Evolutionary conservation across 306 rosid species (phyloP).

Genomic region (Amphicarpaea edgeworthii): DNA sequence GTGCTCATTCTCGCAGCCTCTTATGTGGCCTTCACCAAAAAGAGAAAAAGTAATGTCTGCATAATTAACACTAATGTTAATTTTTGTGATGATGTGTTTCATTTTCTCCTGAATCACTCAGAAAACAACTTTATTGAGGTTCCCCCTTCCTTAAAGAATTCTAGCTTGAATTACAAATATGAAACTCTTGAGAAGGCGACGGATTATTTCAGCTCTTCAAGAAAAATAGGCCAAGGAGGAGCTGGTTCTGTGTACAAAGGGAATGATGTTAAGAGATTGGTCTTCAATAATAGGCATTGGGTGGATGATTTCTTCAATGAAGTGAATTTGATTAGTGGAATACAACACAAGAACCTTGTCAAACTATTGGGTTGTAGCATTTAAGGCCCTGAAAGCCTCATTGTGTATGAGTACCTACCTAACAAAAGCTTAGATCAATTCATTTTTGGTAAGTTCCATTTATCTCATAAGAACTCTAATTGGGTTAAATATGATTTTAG

Average conservation of each 20-base stretch:
- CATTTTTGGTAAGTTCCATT: constrained; percentile 14
- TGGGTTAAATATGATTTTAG: no score
- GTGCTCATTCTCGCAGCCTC: background rate
- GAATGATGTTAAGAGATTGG: constrained; percentile 21
- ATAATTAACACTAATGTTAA: background rate
- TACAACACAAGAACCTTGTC: constrained; percentile 30
- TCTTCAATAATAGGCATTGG: constrained; percentile 20
- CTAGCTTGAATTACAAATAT: constrained; percentile 30
- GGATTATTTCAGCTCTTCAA: constrained; percentile 12
- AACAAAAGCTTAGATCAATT: constrained; percentile 34
- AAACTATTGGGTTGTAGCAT: constrained; percentile 26
- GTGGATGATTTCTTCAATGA: constrained; percentile 35
- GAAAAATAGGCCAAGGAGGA: constrained; percentile 36
- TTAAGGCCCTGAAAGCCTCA: constrained; percentile 34
- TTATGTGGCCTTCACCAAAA: constrained; percentile 13
- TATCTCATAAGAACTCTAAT: background rate
- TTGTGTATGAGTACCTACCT: constrained; percentile 26
- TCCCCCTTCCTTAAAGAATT: constrained; percentile 13
- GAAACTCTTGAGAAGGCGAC: constrained; percentile 34
- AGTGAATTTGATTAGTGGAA: constrained; percentile 25
- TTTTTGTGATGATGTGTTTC: constrained; percentile 11
- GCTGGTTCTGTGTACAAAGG: constrained; percentile 24
- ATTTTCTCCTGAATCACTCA: background rate
- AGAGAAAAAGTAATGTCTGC: constrained; percentile 9
- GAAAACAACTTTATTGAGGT: background rate